These are phyloP conservation scores for Leishmania gerbilli DNA, from an alignment of 208 protist species.

Conservation along the genomic window DNA sequence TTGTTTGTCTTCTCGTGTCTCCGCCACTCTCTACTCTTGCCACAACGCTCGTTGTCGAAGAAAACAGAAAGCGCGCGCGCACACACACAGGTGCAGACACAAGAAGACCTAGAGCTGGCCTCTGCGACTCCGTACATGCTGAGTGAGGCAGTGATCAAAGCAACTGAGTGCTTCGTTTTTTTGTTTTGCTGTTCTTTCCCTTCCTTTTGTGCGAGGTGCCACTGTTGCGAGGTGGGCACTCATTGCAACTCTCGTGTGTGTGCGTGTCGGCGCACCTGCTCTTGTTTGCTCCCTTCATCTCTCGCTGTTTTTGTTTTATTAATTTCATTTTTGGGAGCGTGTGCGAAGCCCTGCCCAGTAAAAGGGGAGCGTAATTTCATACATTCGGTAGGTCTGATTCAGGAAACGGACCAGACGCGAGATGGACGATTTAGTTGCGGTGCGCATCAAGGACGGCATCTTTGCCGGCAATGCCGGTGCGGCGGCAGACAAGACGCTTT, in stretches of 20 bases:
- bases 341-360: background rate
- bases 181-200: background rate
- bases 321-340: background rate
- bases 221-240: background rate
- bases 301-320: constrained; percentile 6
- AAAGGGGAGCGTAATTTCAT: background rate
- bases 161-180: background rate
- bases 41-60: background rate
- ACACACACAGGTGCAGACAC: background rate
- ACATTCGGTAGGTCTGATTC: background rate
- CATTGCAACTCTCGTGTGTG: background rate
- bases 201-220: constrained; percentile 5
- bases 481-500: constrained; percentile 87
- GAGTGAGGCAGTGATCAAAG: background rate
- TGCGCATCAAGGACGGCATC: constrained; percentile 93
- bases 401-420: too few species aligned
- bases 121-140: background rate
- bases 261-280: background rate
- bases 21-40: background rate
- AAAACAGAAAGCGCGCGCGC: constrained; percentile 5
- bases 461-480: constrained; percentile 89
- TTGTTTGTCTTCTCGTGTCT: background rate
- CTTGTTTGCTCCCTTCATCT: constrained; percentile 7
- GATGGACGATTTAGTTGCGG: constrained; percentile 77
- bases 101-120: background rate